Evolutionary conservation across 805 yeast genomes (phyloP), one percentile per base, ranked within the genome.

Genomic region (Millerago galiae): DNA sequence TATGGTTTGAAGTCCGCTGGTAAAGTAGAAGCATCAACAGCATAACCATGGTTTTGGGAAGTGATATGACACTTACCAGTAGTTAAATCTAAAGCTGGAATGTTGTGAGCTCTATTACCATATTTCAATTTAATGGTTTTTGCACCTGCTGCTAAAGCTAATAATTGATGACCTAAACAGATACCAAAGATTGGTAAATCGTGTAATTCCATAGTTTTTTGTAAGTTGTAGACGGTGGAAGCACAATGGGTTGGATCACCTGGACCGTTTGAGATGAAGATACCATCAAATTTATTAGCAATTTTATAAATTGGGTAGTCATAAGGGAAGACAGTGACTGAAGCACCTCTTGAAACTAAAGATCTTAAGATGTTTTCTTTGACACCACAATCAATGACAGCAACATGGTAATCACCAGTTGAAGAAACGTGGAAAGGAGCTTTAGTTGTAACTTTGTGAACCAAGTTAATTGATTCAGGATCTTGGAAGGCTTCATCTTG

Each of bases 101-200:
- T 95, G 65, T 93, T 93, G 70, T 95, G 99, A 24, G 97, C 99
- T 69, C 99, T 83, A 75, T 93, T 93, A 68, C 99, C 99, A 63
- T 90, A 93, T 67, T 88, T 90, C 75, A 93, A 74, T 68, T 95
- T 93, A 58, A 83, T 63, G 37, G 99, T 93, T 59, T 81, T 80
- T 27, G 95, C 98, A 44, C 98, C 99, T 13, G 89, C 75, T 12
- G 99, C 99, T 49, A 91, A 75, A 9, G 98, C 96, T 52, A 93
- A 75, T 56, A 93, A 75, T 71, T 95, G 99, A 69, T 93, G 99
- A 35, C 99, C 99, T 53, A 93, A 72, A 68, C 99, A 95, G 59
- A 93, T 95, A 55, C 99, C 99, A 62, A 93, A 93, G 53, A 93
- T 84, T 45, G 99, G 98, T 14, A 44, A 38, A 46, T 90, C 75